Percentiles rank a stretch among this genome's conserved stretches.
phyloP scores from a whole-genome alignment of 768 basidiomycete genomes.

The Tephrocybe sp. region DNA sequence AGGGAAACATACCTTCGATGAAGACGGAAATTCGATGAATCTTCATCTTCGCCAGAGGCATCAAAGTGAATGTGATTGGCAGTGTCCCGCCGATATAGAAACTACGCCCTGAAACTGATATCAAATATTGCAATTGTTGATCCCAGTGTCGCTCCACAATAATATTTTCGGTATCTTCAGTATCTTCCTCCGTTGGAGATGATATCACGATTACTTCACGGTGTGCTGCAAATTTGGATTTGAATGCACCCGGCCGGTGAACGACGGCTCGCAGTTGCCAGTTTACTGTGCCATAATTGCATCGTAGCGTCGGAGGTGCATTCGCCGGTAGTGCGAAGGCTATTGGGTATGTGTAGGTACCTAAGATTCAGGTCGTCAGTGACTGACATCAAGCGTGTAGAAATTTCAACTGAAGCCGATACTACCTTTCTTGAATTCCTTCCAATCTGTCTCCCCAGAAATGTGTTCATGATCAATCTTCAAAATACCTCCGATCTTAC shows the following conservation, averaged over 20 bases:
- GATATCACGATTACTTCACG: constrained; percentile 76
- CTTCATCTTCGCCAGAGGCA: constrained; percentile 82
- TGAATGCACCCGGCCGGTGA: constrained; percentile 81
- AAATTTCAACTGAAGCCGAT: too few species aligned
- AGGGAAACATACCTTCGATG: constrained; percentile 67
- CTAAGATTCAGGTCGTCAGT: constrained; percentile 35
- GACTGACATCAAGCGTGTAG: too few species aligned
- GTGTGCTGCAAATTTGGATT: constrained; percentile 60
- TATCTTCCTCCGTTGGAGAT: constrained; percentile 76
- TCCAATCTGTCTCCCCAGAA: constrained; percentile 61
- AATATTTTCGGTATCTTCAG: constrained; percentile 79
- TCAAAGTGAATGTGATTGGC: constrained; percentile 75
- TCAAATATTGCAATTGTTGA: constrained; percentile 76
- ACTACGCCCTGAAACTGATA: constrained; percentile 69
- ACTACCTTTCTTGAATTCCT: constrained; percentile 87
- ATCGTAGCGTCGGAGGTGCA: constrained; percentile 73
- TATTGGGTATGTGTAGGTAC: constrained; percentile 92
- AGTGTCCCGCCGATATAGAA: constrained; percentile 83
- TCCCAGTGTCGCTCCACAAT: constrained; percentile 92
- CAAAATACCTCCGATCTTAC: constrained; percentile 38
- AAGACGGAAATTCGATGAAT: constrained; percentile 68
- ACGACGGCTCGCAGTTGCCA: constrained; percentile 84
- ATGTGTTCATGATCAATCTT: constrained; percentile 37
- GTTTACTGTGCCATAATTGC: constrained; percentile 69
- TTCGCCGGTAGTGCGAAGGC: constrained; percentile 82